A percentile compares a stretch with the other conserved stretches of the same genome.
Evolutionary conservation across 148 eudicot genomes (phyloP).

Genomic region (Limonium bicolor): DNA sequence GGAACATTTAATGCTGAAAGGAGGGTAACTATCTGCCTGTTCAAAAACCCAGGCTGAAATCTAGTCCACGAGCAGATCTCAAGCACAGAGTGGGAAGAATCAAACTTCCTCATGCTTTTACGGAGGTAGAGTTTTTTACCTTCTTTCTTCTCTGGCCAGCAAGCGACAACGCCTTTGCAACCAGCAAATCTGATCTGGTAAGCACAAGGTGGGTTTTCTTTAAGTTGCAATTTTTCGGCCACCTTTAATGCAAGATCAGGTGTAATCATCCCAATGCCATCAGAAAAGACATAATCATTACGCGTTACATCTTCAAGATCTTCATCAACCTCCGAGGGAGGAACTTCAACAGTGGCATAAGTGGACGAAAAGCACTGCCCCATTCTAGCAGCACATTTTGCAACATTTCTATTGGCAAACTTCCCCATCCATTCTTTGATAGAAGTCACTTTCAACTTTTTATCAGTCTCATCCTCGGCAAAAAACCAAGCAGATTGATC

Average conservation of each 20-base stretch:
- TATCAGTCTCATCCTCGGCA: conserved; percentile 37
- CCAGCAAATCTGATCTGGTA: conserved; percentile 87
- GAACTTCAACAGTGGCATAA: conserved; percentile 71
- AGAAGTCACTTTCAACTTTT: conserved; percentile 7
- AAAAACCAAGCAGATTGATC: conserved; percentile 98
- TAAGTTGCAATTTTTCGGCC: conserved; percentile 50
- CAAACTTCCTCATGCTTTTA: conserved; percentile 71
- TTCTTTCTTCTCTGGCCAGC: conserved; percentile 47
- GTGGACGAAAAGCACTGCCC: conserved; percentile 91
- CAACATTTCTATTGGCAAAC: conserved; percentile 38
- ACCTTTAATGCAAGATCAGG: conserved; percentile 65
- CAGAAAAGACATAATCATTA: conserved; percentile 64
- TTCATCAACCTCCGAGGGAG: conserved; percentile 23
- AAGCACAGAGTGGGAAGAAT: conserved; percentile 43
- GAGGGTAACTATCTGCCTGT: conserved; percentile 64
- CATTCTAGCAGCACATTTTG: conserved; percentile 95
- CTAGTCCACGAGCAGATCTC: conserved; percentile 93
- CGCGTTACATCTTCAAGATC: conserved; percentile 38
- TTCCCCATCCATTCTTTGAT: conserved; percentile 76
- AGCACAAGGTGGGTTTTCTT: conserved; percentile 54
- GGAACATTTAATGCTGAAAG: conserved; percentile 57
- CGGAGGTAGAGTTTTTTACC: conserved; percentile 38
- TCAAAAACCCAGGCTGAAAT: conserved; percentile 76
- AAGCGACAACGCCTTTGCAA: conserved; percentile 80
- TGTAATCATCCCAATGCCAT: conserved; percentile 78